phyloP scores from a whole-genome alignment of 495 filamentous ascomycete genomes.

The Penicillium argentinense region DNA sequence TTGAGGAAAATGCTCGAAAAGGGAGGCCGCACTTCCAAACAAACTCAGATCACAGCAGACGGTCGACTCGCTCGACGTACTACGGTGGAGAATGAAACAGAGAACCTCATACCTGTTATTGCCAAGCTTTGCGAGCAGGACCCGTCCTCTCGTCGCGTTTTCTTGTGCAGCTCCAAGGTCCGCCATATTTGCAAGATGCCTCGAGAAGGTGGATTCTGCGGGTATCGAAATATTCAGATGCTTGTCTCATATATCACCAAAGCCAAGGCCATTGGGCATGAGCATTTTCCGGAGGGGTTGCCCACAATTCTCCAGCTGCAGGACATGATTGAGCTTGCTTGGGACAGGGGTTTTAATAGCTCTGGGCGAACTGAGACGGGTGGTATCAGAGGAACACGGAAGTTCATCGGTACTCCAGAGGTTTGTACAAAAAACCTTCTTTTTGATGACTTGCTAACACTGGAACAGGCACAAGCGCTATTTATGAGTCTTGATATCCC shows the following conservation, averaged over 20 bases:
- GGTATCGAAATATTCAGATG: slow-evolving; percentile 98
- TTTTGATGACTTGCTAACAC: slow-evolving; percentile 14
- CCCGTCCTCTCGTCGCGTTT: slow-evolving; percentile 61
- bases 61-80: slow-evolving; percentile 46
- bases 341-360: slow-evolving; percentile 81
- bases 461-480: slow-evolving; percentile 71
- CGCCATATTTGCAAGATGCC: slow-evolving; percentile 80
- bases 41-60: slow-evolving; percentile 54
- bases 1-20: slow-evolving; percentile 67
- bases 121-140: slow-evolving; percentile 70
- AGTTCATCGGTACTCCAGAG: slow-evolving; percentile 95
- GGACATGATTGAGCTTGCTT: slow-evolving; percentile 85
- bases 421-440: slow-evolving; percentile 38
- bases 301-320: slow-evolving; percentile 84
- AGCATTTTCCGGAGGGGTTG: slow-evolving; percentile 58
- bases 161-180: slow-evolving; percentile 74
- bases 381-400: slow-evolving; percentile 81
- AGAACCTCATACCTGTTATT: slow-evolving; percentile 73
- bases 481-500: slow-evolving; percentile 67
- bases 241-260: slow-evolving; percentile 73
- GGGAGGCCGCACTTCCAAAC: slow-evolving; percentile 55
- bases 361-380: slow-evolving; percentile 79
- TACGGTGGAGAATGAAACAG: slow-evolving; percentile 59
- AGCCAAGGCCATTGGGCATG: slow-evolving; percentile 53
- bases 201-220: slow-evolving; percentile 88